Conservation (phyloP, 2,329 filamentous ascomycete species). For the Trichoderma guizhouense region DNA sequence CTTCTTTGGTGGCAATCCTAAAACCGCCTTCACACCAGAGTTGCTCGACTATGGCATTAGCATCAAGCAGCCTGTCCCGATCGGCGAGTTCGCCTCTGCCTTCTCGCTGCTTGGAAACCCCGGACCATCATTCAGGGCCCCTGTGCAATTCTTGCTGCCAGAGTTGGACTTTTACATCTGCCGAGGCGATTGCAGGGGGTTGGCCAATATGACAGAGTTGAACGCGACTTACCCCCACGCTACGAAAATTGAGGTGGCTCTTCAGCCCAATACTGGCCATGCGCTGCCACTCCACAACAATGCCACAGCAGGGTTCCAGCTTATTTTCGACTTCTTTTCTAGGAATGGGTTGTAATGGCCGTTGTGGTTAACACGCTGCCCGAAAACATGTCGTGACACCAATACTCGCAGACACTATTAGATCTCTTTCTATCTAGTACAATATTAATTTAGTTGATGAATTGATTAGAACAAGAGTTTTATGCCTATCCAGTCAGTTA, state of each 20-base stretch:
- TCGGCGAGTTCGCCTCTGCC: constrained; percentile 13
- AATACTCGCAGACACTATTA: neutral
- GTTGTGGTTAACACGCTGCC: too few species aligned
- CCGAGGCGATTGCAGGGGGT: neutral
- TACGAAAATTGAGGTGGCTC: neutral
- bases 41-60: constrained; percentile 9
- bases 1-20: constrained; percentile 7
- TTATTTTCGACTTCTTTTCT: constrained; percentile 12
- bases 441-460: neutral
- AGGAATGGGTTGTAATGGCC: neutral
- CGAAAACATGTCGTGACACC: neutral
- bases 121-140: neutral
- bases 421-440: neutral
- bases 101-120: neutral
- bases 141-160: constrained; percentile 8
- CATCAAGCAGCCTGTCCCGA: constrained; percentile 8
- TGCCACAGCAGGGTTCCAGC: constrained; percentile 1
- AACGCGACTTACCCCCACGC: constrained; percentile 6
- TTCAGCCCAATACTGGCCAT: constrained; percentile 12
- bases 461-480: neutral
- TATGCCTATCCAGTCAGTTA: too few species aligned
- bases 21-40: constrained; percentile 1
- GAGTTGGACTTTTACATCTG: constrained; percentile 13
- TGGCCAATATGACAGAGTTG: neutral
- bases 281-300: constrained; percentile 11